Conservation (phyloP, 495 filamentous ascomycete species). For the Penicillium herquei region DNA sequence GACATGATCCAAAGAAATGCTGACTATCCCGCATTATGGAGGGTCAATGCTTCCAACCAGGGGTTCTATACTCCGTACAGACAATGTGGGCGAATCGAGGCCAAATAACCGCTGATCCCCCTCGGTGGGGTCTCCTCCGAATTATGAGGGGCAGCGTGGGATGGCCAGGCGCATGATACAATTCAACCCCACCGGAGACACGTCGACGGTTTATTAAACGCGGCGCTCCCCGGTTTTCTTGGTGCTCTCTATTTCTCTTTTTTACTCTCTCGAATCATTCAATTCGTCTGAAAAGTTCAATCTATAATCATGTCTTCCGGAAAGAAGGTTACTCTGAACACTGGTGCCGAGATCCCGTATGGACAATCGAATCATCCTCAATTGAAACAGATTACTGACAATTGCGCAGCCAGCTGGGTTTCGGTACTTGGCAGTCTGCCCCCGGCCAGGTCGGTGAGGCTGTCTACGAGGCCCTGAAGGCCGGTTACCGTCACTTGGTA, state of each 20-base stretch:
- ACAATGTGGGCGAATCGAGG: too few relatives aligned
- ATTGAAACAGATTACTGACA: background rate
- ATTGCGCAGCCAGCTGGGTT: slow-evolving; percentile 41
- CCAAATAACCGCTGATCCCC: too few relatives aligned
- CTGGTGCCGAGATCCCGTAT: slow-evolving; percentile 45
- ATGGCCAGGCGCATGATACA: slow-evolving; percentile 5
- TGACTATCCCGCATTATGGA: too few relatives aligned
- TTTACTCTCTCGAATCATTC: slow-evolving; percentile 4
- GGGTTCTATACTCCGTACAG: too few relatives aligned
- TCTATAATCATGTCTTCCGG: slow-evolving; percentile 44
- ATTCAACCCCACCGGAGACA: slow-evolving; percentile 11
- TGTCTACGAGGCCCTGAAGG: slow-evolving; percentile 53
- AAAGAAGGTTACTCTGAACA: slow-evolving; percentile 45
- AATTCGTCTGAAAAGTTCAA: background rate
- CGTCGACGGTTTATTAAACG: slow-evolving; percentile 13
- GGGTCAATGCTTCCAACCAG: too few relatives aligned
- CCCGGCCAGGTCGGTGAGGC: slow-evolving; percentile 53
- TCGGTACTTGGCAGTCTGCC: slow-evolving; percentile 57
- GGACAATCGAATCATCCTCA: slow-evolving; percentile 12
- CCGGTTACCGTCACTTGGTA: slow-evolving; percentile 56
- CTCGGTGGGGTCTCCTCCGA: slow-evolving; percentile 28
- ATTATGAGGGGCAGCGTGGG: slow-evolving; percentile 13
- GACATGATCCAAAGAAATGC: too few relatives aligned
- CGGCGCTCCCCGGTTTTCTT: background rate
- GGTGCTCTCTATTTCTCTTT: slow-evolving; percentile 2